phyloP scores from a whole-genome alignment of 148 eudicot genomes.

The Silene conica region DNA sequence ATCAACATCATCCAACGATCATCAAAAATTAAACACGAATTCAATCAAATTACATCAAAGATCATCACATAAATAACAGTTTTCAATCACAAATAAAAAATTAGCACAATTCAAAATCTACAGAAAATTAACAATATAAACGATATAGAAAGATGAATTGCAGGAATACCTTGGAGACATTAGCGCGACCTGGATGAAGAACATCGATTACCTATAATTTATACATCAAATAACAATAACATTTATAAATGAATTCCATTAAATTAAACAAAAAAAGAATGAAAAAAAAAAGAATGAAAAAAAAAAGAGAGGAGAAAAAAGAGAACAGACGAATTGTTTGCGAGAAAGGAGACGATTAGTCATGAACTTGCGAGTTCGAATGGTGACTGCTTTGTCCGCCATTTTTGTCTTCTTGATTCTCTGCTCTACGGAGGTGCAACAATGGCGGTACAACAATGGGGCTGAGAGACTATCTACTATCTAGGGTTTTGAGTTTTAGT shows the following conservation, averaged over 20 bases:
- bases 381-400: constrained; percentile 40
- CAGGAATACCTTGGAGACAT: constrained; percentile 6
- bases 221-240: background rate
- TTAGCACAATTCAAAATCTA: background rate
- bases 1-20: no score
- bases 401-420: constrained; percentile 8
- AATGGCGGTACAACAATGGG: background rate
- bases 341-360: constrained; percentile 42
- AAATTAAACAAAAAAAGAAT: background rate
- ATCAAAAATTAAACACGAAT: no score
- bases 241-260: background rate
- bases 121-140: background rate
- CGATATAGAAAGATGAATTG: background rate
- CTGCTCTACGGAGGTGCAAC: background rate
- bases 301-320: background rate
- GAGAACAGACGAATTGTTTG: constrained; percentile 33
- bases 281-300: background rate
- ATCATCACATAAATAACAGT: no score
- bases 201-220: background rate
- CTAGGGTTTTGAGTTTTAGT: background rate
- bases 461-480: background rate
- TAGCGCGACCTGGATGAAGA: constrained; percentile 12
- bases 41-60: background rate
- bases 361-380: constrained; percentile 43
- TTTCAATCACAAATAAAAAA: background rate